Evolutionary conservation across 208 protist genomes (phyloP).

Genomic region (Leishmania mexicana): DNA sequence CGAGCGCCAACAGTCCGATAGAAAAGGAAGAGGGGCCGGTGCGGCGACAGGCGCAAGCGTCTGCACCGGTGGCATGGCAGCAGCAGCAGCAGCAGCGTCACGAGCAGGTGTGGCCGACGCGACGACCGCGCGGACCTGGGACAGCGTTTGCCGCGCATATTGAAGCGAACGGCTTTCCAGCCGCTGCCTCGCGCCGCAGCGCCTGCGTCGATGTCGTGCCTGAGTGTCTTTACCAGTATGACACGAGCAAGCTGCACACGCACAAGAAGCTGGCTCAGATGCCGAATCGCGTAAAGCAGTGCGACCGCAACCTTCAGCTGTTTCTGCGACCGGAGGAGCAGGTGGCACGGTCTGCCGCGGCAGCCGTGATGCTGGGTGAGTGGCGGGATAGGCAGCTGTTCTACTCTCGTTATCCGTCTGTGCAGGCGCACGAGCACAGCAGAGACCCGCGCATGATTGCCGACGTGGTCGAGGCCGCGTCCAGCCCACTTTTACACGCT

Average conservation of each 20-base stretch:
- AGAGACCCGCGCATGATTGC: not conserved
- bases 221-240: conserved; percentile 25
- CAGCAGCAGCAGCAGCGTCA: not conserved
- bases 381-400: not conserved
- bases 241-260: conserved; percentile 15
- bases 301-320: conserved; percentile 19
- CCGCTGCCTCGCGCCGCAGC: conserved; percentile 18
- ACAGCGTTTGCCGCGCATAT: conserved; percentile 39
- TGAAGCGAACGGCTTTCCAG: conserved; percentile 48
- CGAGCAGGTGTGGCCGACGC: not conserved
- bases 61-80: not conserved
- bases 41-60: not conserved
- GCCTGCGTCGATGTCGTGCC: conserved; percentile 7
- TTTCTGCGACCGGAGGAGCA: conserved; percentile 27
- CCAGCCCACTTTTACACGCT: not conserved
- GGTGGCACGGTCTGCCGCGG: conserved; percentile 4
- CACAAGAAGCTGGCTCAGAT: conserved; percentile 22
- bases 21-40: not conserved
- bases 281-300: conserved; percentile 19
- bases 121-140: conserved; percentile 44
- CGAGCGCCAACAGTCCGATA: not conserved
- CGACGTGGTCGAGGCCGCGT: not conserved
- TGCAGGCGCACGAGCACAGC: not conserved
- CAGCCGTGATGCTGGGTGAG: not conserved
- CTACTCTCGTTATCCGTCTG: not conserved